Evolutionary conservation across 805 yeast species (phyloP).

Genomic region (Saccharomyces mikatae): DNA sequence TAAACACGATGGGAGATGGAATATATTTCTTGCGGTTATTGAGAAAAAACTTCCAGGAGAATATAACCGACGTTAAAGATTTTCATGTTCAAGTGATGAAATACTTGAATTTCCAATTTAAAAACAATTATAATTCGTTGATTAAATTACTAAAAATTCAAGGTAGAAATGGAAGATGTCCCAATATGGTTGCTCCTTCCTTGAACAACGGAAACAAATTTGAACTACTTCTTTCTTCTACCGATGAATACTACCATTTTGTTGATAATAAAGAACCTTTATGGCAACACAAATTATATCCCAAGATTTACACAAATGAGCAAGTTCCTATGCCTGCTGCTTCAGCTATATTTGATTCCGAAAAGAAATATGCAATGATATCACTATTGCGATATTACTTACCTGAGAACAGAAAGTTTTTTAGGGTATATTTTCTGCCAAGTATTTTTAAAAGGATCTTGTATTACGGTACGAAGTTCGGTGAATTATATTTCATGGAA

Average conservation of each 20-base stretch:
- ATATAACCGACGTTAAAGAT: slow-evolving; percentile 1
- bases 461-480: slow-evolving; percentile 6
- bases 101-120: slow-evolving; percentile 4
- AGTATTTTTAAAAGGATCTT: slow-evolving; percentile 8
- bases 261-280: not conserved
- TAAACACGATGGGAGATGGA: not conserved
- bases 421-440: slow-evolving; percentile 4
- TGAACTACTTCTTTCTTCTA: not conserved
- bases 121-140: slow-evolving; percentile 2
- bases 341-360: not conserved
- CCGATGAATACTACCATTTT: not conserved
- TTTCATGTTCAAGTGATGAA: slow-evolving; percentile 5
- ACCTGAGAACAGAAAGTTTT: slow-evolving; percentile 10
- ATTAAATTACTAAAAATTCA: not conserved
- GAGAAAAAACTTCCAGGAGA: slow-evolving; percentile 2
- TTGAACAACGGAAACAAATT: not conserved
- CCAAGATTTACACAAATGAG: not conserved
- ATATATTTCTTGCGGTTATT: not conserved
- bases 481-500: slow-evolving; percentile 1
- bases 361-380: slow-evolving; percentile 4
- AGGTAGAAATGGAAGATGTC: not conserved
- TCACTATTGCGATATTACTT: slow-evolving; percentile 6
- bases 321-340: not conserved
- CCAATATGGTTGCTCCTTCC: not conserved
- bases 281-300: not conserved